Conservation (phyloP, 1,284 basidiomycete genomes). For the Paramarasmius palmivorus region DNA sequence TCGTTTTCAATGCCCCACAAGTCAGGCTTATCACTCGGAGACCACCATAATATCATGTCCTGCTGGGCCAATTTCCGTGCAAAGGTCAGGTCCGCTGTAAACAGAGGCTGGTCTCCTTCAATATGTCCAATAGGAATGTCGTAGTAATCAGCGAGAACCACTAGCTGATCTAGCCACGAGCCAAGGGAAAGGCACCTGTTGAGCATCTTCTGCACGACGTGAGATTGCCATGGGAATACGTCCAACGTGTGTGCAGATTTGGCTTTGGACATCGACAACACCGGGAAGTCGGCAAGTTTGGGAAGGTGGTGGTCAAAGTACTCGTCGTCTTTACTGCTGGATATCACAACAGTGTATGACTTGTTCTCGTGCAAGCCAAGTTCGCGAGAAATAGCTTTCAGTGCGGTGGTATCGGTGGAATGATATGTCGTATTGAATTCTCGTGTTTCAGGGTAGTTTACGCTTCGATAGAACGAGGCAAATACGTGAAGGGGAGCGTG, state of each 20-base stretch:
- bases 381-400: conserved; percentile 90
- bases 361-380: conserved; percentile 73
- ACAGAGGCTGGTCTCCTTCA: conserved; percentile 85
- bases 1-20: conserved; percentile 94
- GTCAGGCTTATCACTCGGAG: conserved; percentile 86
- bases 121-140: conserved; percentile 93
- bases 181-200: conserved; percentile 82
- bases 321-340: conserved; percentile 80
- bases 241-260: conserved; percentile 75
- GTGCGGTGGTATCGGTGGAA: conserved; percentile 74
- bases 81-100: conserved; percentile 90
- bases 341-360: conserved; percentile 78
- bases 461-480: conserved; percentile 73
- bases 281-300: conserved; percentile 83
- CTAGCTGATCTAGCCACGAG: conserved; percentile 79
- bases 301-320: conserved; percentile 83
- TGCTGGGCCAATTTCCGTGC: conserved; percentile 84
- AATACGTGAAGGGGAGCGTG: conserved; percentile 87
- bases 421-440: conserved; percentile 82
- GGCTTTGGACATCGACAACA: conserved; percentile 83
- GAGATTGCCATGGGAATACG: conserved; percentile 76
- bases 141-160: conserved; percentile 87
- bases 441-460: conserved; percentile 73
- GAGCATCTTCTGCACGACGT: conserved; percentile 80
- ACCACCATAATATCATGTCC: conserved; percentile 98